Conservation (phyloP, 495 filamentous ascomycete genomes). For the Schizothecium vesticola region DNA sequence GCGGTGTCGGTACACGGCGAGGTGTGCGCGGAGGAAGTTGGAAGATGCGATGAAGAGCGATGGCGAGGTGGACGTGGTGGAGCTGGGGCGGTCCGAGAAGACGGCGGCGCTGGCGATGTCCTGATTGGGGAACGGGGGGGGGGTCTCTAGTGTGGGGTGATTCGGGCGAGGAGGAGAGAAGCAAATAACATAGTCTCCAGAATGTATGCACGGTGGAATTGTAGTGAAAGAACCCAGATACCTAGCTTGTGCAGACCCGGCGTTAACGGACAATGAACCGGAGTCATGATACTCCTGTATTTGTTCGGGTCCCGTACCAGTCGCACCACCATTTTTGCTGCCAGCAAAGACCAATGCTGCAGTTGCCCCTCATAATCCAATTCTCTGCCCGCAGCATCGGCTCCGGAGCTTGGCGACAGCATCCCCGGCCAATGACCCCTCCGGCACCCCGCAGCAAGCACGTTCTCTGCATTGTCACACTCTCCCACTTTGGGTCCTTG, state of each 20-base stretch:
- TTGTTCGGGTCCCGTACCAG: background rate
- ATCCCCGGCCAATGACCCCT: background rate
- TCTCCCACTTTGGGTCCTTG: no score
- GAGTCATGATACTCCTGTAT: background rate
- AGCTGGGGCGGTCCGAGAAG: conserved; percentile 30
- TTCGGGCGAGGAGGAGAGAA: no score
- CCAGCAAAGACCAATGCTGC: no score
- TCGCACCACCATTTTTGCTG: background rate
- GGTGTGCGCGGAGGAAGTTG: conserved; percentile 30
- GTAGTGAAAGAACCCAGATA: no score
- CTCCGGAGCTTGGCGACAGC: background rate
- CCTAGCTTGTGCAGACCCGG: no score
- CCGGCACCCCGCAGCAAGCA: background rate
- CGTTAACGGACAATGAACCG: no score
- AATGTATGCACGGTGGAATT: background rate
- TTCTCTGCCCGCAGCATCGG: background rate
- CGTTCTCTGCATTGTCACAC: background rate
- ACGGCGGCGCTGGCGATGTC: background rate
- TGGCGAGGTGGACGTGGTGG: conserved; percentile 31
- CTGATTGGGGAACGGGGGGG: background rate
- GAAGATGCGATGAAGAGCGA: conserved; percentile 26
- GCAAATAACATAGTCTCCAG: background rate
- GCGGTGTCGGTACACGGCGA: conserved; percentile 30
- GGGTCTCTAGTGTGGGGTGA: no score
- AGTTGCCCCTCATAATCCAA: background rate